These are phyloP conservation scores for Sphaerostilbella broomeana DNA, from an alignment of 2,329 filamentous ascomycete species.

Conservation along the genomic window DNA sequence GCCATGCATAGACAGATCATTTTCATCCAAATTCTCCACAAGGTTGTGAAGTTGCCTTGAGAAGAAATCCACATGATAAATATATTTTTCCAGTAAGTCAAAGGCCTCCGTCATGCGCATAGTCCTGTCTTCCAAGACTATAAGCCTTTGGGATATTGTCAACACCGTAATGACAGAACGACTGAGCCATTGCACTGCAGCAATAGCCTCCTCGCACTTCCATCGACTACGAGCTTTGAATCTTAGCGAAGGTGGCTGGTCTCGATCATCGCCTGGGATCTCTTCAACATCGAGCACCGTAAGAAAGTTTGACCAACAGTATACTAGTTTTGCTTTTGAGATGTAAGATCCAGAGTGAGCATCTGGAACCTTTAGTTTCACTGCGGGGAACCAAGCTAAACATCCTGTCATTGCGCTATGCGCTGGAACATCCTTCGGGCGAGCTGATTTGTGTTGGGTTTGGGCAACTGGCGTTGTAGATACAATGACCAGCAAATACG, in stretches of 20 bases:
- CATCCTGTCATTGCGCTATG: constrained; percentile 92
- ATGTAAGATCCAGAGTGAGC: constrained; percentile 58
- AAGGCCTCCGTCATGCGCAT: constrained; percentile 93
- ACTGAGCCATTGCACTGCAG: constrained; percentile 94
- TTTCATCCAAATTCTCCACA: constrained; percentile 82
- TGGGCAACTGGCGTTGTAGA: constrained; percentile 95
- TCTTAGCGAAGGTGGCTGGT: constrained; percentile 69
- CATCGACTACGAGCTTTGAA: constrained; percentile 83
- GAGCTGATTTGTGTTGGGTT: constrained; percentile 87
- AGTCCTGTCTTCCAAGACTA: constrained; percentile 83
- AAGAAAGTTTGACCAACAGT: constrained; percentile 98
- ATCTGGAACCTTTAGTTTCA: constrained; percentile 76
- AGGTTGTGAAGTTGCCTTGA: constrained; percentile 77
- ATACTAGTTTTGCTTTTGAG: constrained; percentile 82
- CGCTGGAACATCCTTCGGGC: constrained; percentile 83
- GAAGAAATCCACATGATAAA: constrained; percentile 87
- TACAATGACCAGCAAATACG: constrained; percentile 91
- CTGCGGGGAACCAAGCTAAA: constrained; percentile 93
- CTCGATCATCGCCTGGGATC: constrained; percentile 57
- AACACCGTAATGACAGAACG: constrained; percentile 85
- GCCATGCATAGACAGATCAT: constrained; percentile 84
- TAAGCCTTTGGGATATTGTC: constrained; percentile 87
- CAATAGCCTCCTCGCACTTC: constrained; percentile 91
- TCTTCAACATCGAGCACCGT: constrained; percentile 87
- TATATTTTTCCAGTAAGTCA: constrained; percentile 84